Evolutionary conservation across 306 rosid species (phyloP).

Genomic region (Corylus heterophylla): DNA sequence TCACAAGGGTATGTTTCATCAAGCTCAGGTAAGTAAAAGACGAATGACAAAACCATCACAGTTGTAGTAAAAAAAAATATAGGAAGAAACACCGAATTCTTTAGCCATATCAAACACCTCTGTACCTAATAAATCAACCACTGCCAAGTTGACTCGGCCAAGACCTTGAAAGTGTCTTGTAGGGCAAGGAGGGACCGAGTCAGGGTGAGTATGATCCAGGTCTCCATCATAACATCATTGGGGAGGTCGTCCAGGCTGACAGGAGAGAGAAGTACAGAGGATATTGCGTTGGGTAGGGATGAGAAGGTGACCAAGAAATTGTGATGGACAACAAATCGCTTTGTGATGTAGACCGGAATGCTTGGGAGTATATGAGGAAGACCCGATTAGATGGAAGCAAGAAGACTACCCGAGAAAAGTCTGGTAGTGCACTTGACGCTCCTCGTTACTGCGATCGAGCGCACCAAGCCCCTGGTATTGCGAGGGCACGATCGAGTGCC

Average conservation of each 20-base stretch:
- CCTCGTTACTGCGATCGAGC: too few species aligned
- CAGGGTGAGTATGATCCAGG: constrained; percentile 22
- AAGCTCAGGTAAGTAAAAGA: constrained; percentile 27
- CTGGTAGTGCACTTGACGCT: too few species aligned
- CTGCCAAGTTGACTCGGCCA: constrained; percentile 21
- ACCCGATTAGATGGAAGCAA: too few species aligned
- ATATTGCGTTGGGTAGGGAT: constrained; percentile 23
- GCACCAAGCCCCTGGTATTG: too few species aligned
- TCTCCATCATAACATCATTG: background rate
- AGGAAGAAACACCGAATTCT: constrained; percentile 9
- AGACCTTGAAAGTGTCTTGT: constrained; percentile 8
- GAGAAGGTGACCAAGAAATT: constrained; percentile 24
- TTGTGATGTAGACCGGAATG: background rate
- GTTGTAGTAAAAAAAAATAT: constrained; percentile 7
- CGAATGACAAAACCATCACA: constrained; percentile 15
- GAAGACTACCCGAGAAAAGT: too few species aligned
- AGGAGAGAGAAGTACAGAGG: constrained; percentile 24
- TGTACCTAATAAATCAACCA: constrained; percentile 21
- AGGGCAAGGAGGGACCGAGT: constrained; percentile 26
- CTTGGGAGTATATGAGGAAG: too few species aligned
- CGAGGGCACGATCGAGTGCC: too few species aligned
- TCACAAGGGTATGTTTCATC: constrained; percentile 15
- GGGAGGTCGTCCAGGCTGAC: constrained; percentile 21
- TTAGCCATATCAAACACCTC: constrained; percentile 27
- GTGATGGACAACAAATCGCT: constrained; percentile 24